Percentiles rank a stretch among this genome's conserved stretches.
Conservation (phyloP, 495 filamentous ascomycete genomes). For the Penicillium goetzii region DNA sequence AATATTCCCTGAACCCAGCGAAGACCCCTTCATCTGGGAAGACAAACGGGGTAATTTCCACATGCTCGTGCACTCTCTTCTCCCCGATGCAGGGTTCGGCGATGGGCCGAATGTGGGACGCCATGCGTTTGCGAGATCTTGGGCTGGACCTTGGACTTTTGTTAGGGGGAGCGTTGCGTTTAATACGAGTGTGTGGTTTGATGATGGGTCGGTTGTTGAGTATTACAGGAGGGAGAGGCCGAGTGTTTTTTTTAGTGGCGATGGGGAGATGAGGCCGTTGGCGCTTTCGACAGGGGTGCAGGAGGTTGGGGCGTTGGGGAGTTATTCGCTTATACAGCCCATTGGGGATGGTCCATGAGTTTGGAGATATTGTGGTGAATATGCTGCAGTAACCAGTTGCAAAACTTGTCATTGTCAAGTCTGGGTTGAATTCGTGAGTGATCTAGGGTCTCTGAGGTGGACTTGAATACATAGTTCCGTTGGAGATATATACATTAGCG, state of each 20-base stretch:
- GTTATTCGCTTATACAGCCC: slow-evolving; percentile 36
- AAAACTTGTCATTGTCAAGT: too few species aligned
- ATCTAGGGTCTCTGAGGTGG: too few species aligned
- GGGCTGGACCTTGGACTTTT: slow-evolving; percentile 45
- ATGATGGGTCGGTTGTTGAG: slow-evolving; percentile 34
- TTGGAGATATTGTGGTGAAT: too few species aligned
- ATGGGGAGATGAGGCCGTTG: slow-evolving; percentile 43
- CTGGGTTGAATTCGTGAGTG: too few species aligned
- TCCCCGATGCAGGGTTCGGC: slow-evolving; percentile 37
- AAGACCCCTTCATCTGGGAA: slow-evolving; percentile 48
- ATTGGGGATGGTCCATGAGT: slow-evolving; percentile 15
- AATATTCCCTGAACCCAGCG: slow-evolving; percentile 27
- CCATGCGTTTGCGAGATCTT: slow-evolving; percentile 40
- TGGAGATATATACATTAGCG: too few species aligned
- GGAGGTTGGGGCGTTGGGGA: slow-evolving; percentile 24
- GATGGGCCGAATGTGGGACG: slow-evolving; percentile 43
- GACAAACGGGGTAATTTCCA: slow-evolving; percentile 48
- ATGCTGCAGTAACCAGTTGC: too few species aligned
- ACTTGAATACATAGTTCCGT: too few species aligned
- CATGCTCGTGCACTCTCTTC: slow-evolving; percentile 40
- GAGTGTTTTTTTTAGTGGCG: slow-evolving; percentile 45
- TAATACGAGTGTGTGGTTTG: slow-evolving; percentile 41
- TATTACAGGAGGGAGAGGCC: slow-evolving; percentile 44
- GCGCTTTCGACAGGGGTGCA: slow-evolving; percentile 43
- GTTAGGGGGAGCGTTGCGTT: slow-evolving; percentile 36